These are phyloP conservation scores for Laburnicola sp. DNA, from an alignment of 2,329 filamentous ascomycete species.

Conservation along the genomic window DNA sequence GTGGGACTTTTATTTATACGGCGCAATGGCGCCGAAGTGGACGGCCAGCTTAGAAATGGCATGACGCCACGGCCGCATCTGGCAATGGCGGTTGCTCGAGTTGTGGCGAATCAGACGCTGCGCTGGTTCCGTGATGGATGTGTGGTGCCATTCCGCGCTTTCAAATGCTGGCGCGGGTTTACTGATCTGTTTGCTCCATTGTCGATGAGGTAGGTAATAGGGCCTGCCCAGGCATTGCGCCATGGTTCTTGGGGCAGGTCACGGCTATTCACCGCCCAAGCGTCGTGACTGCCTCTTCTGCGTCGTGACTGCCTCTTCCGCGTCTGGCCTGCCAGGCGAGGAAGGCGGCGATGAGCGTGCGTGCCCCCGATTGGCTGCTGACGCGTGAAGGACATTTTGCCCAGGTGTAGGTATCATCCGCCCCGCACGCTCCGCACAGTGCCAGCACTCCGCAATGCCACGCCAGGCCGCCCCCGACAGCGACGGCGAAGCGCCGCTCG, in stretches of 20 bases:
- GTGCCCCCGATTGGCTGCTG: conserved; percentile 4
- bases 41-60: conserved; percentile 14
- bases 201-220: too few species aligned
- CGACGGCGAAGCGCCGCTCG: conserved; percentile 51
- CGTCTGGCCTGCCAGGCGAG: too few species aligned
- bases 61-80: conserved; percentile 7
- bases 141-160: background rate
- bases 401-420: background rate
- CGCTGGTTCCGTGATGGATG: background rate
- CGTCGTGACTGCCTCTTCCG: too few species aligned
- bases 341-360: background rate
- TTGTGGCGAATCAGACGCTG: conserved; percentile 1
- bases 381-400: background rate
- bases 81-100: background rate
- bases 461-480: conserved; percentile 19
- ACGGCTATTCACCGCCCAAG: too few species aligned
- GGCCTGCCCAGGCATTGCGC: too few species aligned
- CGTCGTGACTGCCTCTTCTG: too few species aligned
- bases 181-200: too few species aligned
- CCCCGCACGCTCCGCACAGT: background rate
- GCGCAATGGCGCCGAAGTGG: conserved; percentile 21
- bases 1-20: background rate
- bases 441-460: conserved; percentile 19
- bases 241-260: too few species aligned
- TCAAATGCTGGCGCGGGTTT: too few species aligned